These are phyloP conservation scores for Globisporangium canariense DNA, from an alignment of 352 stramenopile species.

Conservation along the genomic window DNA sequence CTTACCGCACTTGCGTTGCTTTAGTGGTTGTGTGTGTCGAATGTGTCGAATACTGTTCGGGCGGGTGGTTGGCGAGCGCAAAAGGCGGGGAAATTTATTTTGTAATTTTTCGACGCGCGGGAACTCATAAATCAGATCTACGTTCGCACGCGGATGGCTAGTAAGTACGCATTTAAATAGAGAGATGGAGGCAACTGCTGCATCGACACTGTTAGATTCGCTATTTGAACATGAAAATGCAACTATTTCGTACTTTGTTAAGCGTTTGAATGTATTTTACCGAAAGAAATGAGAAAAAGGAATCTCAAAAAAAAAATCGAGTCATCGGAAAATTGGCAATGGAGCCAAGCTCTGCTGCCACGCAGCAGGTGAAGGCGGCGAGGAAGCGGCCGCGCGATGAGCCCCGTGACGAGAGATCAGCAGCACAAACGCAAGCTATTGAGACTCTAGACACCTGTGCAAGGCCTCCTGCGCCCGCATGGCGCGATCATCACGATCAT, in stretches of 20 bases:
- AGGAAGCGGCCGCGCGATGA: constrained; percentile 4
- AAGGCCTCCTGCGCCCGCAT: background rate
- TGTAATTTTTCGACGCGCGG: background rate
- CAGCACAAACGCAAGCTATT: background rate
- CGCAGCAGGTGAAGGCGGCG: background rate
- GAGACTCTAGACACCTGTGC: background rate
- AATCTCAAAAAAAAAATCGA: background rate
- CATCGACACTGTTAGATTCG: background rate
- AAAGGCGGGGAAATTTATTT: background rate
- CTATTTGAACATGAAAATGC: background rate
- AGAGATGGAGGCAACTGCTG: background rate
- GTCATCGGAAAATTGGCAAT: background rate
- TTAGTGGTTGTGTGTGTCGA: background rate
- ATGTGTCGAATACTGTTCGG: constrained; percentile 6
- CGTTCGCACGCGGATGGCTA: background rate
- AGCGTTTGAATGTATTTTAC: background rate
- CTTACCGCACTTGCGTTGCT: background rate
- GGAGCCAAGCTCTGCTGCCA: background rate
- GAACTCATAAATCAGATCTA: background rate
- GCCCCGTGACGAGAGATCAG: background rate
- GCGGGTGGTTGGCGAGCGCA: background rate
- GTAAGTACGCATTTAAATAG: background rate
- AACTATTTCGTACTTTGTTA: background rate
- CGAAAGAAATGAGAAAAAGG: constrained; percentile 9
- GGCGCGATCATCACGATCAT: background rate